Evolutionary conservation across 2,329 filamentous ascomycete species (phyloP), one percentile per base, ranked within the genome.

Genomic region (Chaetomium sp.): DNA sequence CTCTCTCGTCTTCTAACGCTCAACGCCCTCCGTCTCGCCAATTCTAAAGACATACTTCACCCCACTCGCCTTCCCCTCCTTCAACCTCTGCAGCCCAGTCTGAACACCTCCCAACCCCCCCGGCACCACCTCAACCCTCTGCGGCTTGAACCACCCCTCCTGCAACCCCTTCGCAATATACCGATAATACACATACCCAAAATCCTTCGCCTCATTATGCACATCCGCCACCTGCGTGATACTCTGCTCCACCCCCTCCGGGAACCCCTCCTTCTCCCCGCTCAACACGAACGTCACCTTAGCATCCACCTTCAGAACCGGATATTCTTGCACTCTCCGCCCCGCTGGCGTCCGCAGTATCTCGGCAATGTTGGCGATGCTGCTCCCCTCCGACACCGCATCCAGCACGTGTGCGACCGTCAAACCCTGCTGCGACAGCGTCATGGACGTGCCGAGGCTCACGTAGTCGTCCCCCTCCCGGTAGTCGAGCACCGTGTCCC

Each of bases 41-140:
- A 78, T 73, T 23, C 72, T 78, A 70, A 86, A 85, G 0, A 90
- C 83, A 77, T 88, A 90, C 76, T 90, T 90, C 0, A 85, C 79
- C 1, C 81, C 87, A 70, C 83, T 87, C 25, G 84, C 86, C 74
- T 84, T 86, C 0, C 87, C 87, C 31, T 79, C 80, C 72, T 82
- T 84, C 71, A 90, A 73, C 67, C 85, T 82, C 68, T 74, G 73
- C 74, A 90, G 71, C 0, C 77, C 87, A 38, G 71, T 75, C 70
- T 65, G 42, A 23, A 63, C 23, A 1, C 62, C 62, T 7, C 38
- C 57, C 51, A 64, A 21, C 9, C 62, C 62, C n/a, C 85, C 83
- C 0, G 79, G 75, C 1, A 86, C 73, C 13, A 87, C 77, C 73
- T 86, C 82, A 53, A 77, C 74, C 50, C 81, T 81, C 72, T 86